phyloP scores from a whole-genome alignment of 495 filamentous ascomycete genomes.

The Apiosordaria backusii region DNA sequence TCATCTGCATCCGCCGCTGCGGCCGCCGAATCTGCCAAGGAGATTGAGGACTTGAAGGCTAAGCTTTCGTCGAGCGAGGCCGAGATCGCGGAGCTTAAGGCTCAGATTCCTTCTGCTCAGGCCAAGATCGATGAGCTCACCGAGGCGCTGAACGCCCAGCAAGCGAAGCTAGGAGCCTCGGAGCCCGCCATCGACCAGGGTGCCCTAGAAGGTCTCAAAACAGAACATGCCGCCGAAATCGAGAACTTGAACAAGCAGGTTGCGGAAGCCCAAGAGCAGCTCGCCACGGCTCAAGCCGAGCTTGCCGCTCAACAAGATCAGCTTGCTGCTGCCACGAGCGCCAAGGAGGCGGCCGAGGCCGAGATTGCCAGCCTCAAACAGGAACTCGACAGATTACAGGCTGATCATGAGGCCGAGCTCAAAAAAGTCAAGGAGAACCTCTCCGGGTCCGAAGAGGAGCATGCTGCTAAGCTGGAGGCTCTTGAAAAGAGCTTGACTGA shows the following conservation, averaged over 20 bases:
- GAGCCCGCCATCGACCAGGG: conserved; percentile 34
- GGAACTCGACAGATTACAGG: conserved; percentile 40
- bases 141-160: conserved; percentile 34
- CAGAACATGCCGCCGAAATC: conserved; percentile 46
- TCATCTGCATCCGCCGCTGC: conserved; percentile 33
- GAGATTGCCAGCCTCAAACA: conserved; percentile 42
- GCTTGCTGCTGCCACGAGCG: conserved; percentile 32
- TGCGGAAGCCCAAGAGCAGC: conserved; percentile 41
- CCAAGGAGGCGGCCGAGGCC: conserved; percentile 38
- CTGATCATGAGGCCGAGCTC: conserved; percentile 36
- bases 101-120: conserved; percentile 44
- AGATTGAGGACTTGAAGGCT: conserved; percentile 50
- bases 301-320: conserved; percentile 37
- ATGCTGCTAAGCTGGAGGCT: conserved; percentile 39
- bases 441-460: conserved; percentile 35
- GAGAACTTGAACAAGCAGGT: conserved; percentile 41
- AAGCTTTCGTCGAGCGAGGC: conserved; percentile 45
- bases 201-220: conserved; percentile 43
- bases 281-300: conserved; percentile 39
- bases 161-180: conserved; percentile 14
- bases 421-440: conserved; percentile 34
- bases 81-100: conserved; percentile 49
- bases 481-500: conserved; percentile 41
- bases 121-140: conserved; percentile 42
- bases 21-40: conserved; percentile 42